Evolutionary conservation across 1,139 yeast species (phyloP), one percentile per base, ranked within the genome.

Genomic region (Suhomyces choctaworum): DNA sequence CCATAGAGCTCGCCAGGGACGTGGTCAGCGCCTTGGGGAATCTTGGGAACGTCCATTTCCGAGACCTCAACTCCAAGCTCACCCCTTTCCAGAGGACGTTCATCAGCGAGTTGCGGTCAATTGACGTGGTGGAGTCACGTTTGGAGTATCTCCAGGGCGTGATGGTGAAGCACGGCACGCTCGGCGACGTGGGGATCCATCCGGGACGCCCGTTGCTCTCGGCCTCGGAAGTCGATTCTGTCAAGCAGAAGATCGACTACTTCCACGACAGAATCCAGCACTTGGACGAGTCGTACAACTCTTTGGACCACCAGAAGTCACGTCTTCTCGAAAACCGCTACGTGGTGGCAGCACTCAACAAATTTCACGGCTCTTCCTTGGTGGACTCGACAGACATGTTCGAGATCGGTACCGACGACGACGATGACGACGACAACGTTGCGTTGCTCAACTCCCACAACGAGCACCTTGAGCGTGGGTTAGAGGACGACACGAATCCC

Each of bases 1-100:
- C 97, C n/a, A 78, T 82, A 22, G 98, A 92, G 59, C 78, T 88
- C 41, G 86, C 95, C 6, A 72, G 97, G 44, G 95, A 89, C 43
- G 81, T 88, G 41, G 94, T 89, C 10, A 81, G 84, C 35, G 76
- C 82, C 3, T 65, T 92, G 26, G 98, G 98, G 7, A 79, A 80
- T 43, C 65, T 83, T 40, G 96, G 96, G 2, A 69, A 77, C 36
- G 84, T 92, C 19, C 97, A 94, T 56, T 89, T 94, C 60, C 75
- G 96, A 41, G 97, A 92, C 60, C 71, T 92, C 61, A 92, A 92
- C 60, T 70, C 82, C 31, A 78, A 76, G 50, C 76, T 86, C 36
- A 82, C 84, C 40, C 72, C 89, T 4, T 94, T 92, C 62, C 97
- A 90, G 61, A 73, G 97, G 45, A 78, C 95, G 1, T 92, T 84